phyloP scores from a whole-genome alignment of 306 rosid species.

The Vicia sativa region DNA sequence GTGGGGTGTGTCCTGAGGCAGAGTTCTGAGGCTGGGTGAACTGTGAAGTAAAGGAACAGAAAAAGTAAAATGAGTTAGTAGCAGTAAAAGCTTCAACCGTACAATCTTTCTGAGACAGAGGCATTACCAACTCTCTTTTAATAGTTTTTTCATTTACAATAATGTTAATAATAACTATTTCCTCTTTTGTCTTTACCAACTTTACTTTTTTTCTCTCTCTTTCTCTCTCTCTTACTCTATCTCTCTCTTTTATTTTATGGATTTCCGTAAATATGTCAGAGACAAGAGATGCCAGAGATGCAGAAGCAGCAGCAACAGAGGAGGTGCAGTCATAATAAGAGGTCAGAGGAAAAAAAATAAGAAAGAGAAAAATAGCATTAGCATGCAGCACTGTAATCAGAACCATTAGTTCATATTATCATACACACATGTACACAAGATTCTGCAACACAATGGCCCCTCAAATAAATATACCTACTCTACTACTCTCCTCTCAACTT shows the following conservation, averaged over 20 bases:
- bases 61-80: conserved; percentile 78
- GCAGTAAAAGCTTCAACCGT: conserved; percentile 88
- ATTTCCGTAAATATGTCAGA: conserved; percentile 94
- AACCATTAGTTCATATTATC: conserved; percentile 77
- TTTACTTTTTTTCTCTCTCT: background rate
- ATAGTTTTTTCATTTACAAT: conserved; percentile 47
- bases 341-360: conserved; percentile 40
- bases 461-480: conserved; percentile 82
- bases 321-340: conserved; percentile 85
- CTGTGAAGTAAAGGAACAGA: conserved; percentile 77
- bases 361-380: conserved; percentile 46
- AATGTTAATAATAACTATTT: conserved; percentile 49
- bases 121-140: conserved; percentile 70
- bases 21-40: conserved; percentile 54
- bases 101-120: conserved; percentile 56
- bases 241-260: conserved; percentile 69
- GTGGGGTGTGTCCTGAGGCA: conserved; percentile 52
- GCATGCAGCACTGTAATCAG: conserved; percentile 75
- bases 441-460: conserved; percentile 89
- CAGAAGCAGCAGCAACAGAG: conserved; percentile 65
- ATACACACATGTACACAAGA: conserved; percentile 70
- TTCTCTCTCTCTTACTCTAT: conserved; percentile 1
- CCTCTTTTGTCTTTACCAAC: conserved; percentile 45
- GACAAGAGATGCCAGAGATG: conserved; percentile 75
- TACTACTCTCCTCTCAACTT: background rate